These are phyloP conservation scores for Trypanosoma platydactyli DNA, from an alignment of 208 protist species.

Conservation along the genomic window DNA sequence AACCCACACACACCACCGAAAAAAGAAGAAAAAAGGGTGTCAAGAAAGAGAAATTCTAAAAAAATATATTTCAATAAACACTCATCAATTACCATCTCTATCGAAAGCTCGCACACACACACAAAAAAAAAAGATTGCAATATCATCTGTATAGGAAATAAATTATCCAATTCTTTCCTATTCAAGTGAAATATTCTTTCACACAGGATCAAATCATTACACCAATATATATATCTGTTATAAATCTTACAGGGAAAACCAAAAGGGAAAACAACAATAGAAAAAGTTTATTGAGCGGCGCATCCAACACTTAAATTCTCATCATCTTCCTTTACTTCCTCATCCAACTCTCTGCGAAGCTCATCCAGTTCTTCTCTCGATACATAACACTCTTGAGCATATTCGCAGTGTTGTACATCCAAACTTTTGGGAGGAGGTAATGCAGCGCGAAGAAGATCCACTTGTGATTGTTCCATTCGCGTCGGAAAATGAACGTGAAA, in stretches of 20 bases:
- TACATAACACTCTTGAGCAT: slow-evolving; percentile 57
- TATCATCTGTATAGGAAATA: too few relatives aligned
- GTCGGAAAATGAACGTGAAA: slow-evolving; percentile 70
- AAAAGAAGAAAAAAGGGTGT: not conserved
- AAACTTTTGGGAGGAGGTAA: slow-evolving; percentile 55
- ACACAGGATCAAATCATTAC: not conserved
- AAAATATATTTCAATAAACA: too few relatives aligned
- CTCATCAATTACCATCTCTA: too few relatives aligned
- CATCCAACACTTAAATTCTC: slow-evolving; percentile 38
- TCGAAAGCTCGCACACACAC: not conserved
- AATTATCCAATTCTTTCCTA: too few relatives aligned
- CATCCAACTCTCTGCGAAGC: slow-evolving; percentile 48
- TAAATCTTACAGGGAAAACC: not conserved
- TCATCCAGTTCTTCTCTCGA: slow-evolving; percentile 43
- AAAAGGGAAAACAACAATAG: slow-evolving; percentile 11
- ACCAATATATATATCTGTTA: slow-evolving; percentile 1
- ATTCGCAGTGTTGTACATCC: slow-evolving; percentile 21
- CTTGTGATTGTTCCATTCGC: slow-evolving; percentile 36
- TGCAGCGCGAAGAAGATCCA: slow-evolving; percentile 40
- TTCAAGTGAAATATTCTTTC: too few relatives aligned
- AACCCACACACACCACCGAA: not conserved
- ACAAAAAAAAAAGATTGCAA: slow-evolving; percentile 4
- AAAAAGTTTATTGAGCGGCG: slow-evolving; percentile 42
- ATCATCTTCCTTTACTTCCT: slow-evolving; percentile 49
- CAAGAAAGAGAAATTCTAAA: not conserved